Base-by-base conservation (phyloP, 2,329 filamentous ascomycete species). In the Fusarium caatingaense region DNA sequence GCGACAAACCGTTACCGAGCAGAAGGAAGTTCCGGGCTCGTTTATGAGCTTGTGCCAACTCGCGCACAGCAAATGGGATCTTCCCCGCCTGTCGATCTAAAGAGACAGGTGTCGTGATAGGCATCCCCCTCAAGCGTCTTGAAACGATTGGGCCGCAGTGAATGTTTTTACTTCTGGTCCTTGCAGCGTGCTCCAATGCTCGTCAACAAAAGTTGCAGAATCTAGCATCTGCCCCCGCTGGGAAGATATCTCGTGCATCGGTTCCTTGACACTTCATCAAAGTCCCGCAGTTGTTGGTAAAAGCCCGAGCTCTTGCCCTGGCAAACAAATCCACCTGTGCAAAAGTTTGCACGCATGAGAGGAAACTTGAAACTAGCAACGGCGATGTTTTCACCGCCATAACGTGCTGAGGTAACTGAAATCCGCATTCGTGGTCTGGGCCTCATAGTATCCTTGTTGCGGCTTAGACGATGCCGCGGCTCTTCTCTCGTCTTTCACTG, bases 351-450 rank as follows among this genome's bases (percentile, higher is more conserved):
- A 65, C 41, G 50, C 30, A 46, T 23, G 12, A 45, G 30, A 42
- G 44, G 25, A 45, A 49, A 21, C 23, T 57, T 37, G 32, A 50
- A 23, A 42, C 60, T 59, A 50, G 61, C 40, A 46, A 40, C 20
- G 37, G 30, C 25, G 21, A 30, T 46, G 49, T 59, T 77, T 53
- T 78, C 75, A 51, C 79, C 78, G 54, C 76, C 66, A 12, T 70
- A 46, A 32, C 25, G 69, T 72, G 41, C 74, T 60, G 12, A 78
- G 74, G 50, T 67, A 62, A 42, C 64, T 57, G 53, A 66, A 56
- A 54, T 60, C 54, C 34, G 48, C 48, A 63, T 37, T 10, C 10
- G 47, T 62, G 57, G 62, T 60, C 47, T 63, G 51, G 55, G 25
- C 41, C 56, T 57, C 28, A 13, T 7, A 42, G 37, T 54, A 58